Conservation (phyloP, 1,284 basidiomycete genomes). For the Leccinum cinnamomeum region DNA sequence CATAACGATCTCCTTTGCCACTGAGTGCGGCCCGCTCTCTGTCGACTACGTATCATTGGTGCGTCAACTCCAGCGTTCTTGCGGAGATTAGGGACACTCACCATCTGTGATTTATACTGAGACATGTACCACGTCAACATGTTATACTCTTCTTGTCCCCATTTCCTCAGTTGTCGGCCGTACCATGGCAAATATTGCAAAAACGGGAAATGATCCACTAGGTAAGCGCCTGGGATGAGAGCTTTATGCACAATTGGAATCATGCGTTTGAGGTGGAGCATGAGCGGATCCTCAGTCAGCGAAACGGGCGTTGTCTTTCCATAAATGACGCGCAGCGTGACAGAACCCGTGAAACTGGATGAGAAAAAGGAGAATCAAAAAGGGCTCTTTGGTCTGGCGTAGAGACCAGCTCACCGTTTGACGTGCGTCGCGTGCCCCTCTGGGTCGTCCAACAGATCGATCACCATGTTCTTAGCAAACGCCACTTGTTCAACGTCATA, state of each 20-base stretch:
- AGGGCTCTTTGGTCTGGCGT: not conserved
- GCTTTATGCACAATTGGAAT: constrained; percentile 45
- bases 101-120: constrained; percentile 20
- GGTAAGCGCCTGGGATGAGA: constrained; percentile 55
- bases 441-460: constrained; percentile 41
- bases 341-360: constrained; percentile 58
- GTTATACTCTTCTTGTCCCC: constrained; percentile 53
- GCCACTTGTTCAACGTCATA: constrained; percentile 39
- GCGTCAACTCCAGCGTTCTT: not conserved
- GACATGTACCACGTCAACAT: constrained; percentile 22
- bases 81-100: constrained; percentile 3
- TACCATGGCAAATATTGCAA: constrained; percentile 60
- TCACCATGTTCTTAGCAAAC: constrained; percentile 39
- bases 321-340: constrained; percentile 66
- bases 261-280: constrained; percentile 31
- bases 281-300: constrained; percentile 53
- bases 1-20: constrained; percentile 57
- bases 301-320: constrained; percentile 50
- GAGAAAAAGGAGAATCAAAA: not conserved
- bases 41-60: constrained; percentile 1
- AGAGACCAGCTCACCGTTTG: constrained; percentile 23
- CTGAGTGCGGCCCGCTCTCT: constrained; percentile 19
- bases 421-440: constrained; percentile 35
- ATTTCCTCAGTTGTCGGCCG: constrained; percentile 50
- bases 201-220: constrained; percentile 58